These are phyloP conservation scores for Phytophthora capsici DNA, from an alignment of 352 stramenopile genomes.

Conservation along the genomic window DNA sequence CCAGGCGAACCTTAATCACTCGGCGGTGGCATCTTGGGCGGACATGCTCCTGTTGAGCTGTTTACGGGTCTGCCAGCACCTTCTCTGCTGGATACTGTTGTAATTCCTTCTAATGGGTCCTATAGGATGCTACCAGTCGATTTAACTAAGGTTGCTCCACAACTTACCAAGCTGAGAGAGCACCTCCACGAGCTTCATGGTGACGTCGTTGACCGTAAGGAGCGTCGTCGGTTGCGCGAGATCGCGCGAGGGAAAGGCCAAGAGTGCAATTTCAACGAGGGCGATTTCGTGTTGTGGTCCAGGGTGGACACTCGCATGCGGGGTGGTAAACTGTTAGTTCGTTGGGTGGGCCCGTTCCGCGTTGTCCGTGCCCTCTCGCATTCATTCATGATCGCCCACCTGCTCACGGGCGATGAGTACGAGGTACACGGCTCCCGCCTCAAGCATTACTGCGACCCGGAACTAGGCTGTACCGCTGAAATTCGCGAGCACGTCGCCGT, in stretches of 20 bases:
- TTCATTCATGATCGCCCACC: background rate
- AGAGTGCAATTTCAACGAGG: slow-evolving; percentile 1
- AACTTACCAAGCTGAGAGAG: background rate
- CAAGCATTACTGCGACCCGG: background rate
- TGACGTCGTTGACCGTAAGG: no score
- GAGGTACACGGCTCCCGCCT: background rate
- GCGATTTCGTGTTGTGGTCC: background rate
- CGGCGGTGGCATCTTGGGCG: background rate
- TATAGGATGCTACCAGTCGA: background rate
- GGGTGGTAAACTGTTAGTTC: background rate
- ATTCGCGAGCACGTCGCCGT: background rate
- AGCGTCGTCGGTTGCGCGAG: background rate
- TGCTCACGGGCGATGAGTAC: background rate
- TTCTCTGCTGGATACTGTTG: background rate
- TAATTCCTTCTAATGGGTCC: background rate
- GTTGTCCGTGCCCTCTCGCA: background rate
- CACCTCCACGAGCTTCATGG: background rate
- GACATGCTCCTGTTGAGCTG: slow-evolving; percentile 2
- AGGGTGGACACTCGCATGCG: background rate
- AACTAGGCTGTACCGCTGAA: background rate
- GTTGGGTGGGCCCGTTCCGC: slow-evolving; percentile 4
- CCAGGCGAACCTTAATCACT: slow-evolving; percentile 24
- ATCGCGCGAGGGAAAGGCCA: background rate
- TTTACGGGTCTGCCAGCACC: slow-evolving; percentile 23
- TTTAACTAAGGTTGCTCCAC: background rate